These are phyloP conservation scores for Phaeotremella skinneri DNA, from an alignment of 768 basidiomycete species.

Conservation along the genomic window DNA sequence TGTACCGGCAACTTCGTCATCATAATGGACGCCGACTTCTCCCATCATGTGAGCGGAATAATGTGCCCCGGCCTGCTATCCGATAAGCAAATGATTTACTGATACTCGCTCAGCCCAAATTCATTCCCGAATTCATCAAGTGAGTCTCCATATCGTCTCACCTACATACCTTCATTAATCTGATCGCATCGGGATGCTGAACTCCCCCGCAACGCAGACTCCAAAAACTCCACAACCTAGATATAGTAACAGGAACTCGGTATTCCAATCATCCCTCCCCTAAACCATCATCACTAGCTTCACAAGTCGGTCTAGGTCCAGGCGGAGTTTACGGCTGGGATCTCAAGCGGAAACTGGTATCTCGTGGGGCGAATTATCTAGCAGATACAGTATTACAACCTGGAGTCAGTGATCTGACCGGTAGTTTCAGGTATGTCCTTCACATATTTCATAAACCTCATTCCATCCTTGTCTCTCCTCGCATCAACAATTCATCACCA, in stretches of 20 bases:
- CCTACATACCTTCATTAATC: background rate
- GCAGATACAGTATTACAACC: slow-evolving; percentile 80
- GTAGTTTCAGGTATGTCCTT: slow-evolving; percentile 73
- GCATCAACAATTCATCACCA: background rate
- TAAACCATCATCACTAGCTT: slow-evolving; percentile 54
- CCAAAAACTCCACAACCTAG: slow-evolving; percentile 80
- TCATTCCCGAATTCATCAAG: slow-evolving; percentile 89
- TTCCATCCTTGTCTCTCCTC: background rate
- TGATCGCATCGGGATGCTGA: slow-evolving; percentile 1
- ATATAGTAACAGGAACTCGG: slow-evolving; percentile 90
- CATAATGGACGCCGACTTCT: slow-evolving; percentile 97
- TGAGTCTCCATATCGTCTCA: slow-evolving; percentile 40
- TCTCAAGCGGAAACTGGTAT: slow-evolving; percentile 80
- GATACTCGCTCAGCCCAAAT: slow-evolving; percentile 67
- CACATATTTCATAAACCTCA: background rate
- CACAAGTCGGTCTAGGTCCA: slow-evolving; percentile 59
- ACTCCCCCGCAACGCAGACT: slow-evolving; percentile 55
- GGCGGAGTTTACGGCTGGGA: slow-evolving; percentile 94
- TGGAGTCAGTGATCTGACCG: slow-evolving; percentile 85
- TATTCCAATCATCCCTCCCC: slow-evolving; percentile 58
- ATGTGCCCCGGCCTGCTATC: background rate
- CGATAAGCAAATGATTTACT: background rate
- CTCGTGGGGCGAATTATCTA: slow-evolving; percentile 83
- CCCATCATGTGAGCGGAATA: slow-evolving; percentile 70
- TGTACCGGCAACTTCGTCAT: slow-evolving; percentile 89